A percentile compares a stretch with the other conserved stretches of the same genome.
Evolutionary conservation across 2,329 filamentous ascomycete genomes (phyloP).

Genomic region (Ilyonectria mors-panacis): DNA sequence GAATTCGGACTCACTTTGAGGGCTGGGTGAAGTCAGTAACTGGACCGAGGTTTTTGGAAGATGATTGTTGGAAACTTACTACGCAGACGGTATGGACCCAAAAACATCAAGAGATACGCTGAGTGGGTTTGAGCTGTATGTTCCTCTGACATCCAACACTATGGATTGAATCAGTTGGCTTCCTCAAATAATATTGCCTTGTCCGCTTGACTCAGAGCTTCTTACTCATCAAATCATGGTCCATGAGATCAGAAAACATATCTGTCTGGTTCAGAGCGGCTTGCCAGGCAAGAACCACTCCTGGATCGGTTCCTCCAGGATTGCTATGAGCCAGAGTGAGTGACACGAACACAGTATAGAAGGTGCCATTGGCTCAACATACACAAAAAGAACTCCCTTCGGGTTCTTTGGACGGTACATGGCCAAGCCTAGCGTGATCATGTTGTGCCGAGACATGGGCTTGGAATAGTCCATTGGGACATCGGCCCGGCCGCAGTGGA

Average conservation of each 20-base stretch:
- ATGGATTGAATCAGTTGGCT: background rate
- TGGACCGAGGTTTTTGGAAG: background rate
- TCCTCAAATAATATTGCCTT: background rate
- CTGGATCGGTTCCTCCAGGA: background rate
- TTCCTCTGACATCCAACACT: background rate
- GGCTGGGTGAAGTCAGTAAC: background rate
- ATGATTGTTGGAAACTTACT: background rate
- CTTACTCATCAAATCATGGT: background rate
- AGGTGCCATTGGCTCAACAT: background rate
- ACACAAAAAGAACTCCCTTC: background rate
- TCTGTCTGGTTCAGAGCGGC: background rate
- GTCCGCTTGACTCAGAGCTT: background rate
- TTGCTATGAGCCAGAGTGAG: background rate
- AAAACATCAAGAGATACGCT: background rate
- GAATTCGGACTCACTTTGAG: background rate
- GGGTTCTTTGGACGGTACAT: background rate
- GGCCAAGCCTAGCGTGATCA: background rate
- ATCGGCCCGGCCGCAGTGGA: background rate
- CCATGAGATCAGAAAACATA: background rate
- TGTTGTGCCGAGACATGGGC: background rate
- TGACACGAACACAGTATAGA: background rate
- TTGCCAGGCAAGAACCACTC: background rate
- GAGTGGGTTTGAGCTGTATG: background rate
- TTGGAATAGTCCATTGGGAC: constrained; percentile 1
- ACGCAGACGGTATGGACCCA: background rate